Conservation (phyloP, 2,329 filamentous ascomycete genomes). For the Fusarium albosuccineum region DNA sequence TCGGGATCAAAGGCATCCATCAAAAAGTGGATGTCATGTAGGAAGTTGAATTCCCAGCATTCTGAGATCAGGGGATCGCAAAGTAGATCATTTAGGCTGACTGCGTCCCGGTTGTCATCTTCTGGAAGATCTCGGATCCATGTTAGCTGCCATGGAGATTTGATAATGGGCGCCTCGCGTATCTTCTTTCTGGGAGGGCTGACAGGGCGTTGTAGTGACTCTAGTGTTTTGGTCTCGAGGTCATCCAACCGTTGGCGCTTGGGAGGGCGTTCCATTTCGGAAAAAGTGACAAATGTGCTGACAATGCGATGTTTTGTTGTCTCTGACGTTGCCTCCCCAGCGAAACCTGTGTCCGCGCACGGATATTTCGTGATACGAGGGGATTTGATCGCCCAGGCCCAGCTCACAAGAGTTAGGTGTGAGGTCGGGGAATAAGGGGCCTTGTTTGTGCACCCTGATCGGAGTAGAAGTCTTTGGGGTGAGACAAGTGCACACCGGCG, state of each 20-base stretch:
- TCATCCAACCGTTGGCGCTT: conserved; percentile 50
- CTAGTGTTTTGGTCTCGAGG: conserved; percentile 20
- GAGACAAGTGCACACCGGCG: not conserved
- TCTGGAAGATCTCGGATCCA: conserved; percentile 73
- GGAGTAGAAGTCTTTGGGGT: not conserved
- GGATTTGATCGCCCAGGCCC: not conserved
- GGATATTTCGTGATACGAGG: no score
- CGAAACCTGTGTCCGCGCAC: no score
- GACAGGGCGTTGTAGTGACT: conserved; percentile 55
- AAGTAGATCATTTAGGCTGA: conserved; percentile 76
- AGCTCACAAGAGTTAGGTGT: conserved; percentile 13
- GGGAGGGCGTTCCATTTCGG: conserved; percentile 46
- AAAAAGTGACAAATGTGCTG: no score
- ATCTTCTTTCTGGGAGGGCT: conserved; percentile 60
- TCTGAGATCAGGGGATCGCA: conserved; percentile 80
- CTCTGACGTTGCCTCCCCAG: no score
- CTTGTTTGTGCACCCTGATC: conserved; percentile 13
- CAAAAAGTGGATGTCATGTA: conserved; percentile 71
- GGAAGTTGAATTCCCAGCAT: conserved; percentile 78
- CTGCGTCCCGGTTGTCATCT: conserved; percentile 72
- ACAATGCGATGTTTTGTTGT: no score
- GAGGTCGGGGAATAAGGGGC: conserved; percentile 30
- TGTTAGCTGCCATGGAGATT: conserved; percentile 80
- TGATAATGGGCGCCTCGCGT: conserved; percentile 47
- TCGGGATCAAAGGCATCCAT: conserved; percentile 67